Evolutionary conservation across 2,329 filamentous ascomycete genomes (phyloP).

Genomic region (Hypoxylon sp.): DNA sequence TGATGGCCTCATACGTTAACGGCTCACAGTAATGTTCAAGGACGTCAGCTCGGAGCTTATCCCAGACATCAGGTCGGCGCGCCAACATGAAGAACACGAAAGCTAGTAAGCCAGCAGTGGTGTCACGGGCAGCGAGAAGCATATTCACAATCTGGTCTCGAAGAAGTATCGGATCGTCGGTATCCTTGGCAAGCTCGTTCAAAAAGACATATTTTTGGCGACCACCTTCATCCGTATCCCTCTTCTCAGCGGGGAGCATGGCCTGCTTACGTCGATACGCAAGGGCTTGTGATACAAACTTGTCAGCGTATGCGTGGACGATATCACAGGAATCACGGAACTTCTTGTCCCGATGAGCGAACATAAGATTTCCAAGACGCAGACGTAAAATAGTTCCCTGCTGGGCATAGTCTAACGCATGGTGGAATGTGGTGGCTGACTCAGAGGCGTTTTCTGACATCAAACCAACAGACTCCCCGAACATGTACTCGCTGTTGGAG

Average conservation of each 20-base stretch:
- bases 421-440: conserved; percentile 40
- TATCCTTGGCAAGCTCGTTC: conserved; percentile 62
- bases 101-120: conserved; percentile 60
- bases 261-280: conserved; percentile 33
- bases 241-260: conserved; percentile 31
- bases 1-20: conserved; percentile 64
- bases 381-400: conserved; percentile 42
- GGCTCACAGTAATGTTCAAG: conserved; percentile 50
- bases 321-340: conserved; percentile 40
- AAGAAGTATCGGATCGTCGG: conserved; percentile 57
- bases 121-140: conserved; percentile 61
- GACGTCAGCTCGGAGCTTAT: conserved; percentile 61
- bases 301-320: conserved; percentile 43
- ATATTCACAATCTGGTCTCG: conserved; percentile 61
- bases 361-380: conserved; percentile 44
- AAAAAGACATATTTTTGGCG: conserved; percentile 60
- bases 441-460: conserved; percentile 44
- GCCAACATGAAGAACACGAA: conserved; percentile 60
- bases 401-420: conserved; percentile 43
- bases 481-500: conserved; percentile 46
- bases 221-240: conserved; percentile 9
- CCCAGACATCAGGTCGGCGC: conserved; percentile 57
- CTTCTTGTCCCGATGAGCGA: conserved; percentile 41
- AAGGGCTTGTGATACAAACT: conserved; percentile 42
- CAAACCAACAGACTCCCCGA: conserved; percentile 42